These are phyloP conservation scores for Trichoderma asperellum DNA, from an alignment of 2,329 filamentous ascomycete species.

Conservation along the genomic window DNA sequence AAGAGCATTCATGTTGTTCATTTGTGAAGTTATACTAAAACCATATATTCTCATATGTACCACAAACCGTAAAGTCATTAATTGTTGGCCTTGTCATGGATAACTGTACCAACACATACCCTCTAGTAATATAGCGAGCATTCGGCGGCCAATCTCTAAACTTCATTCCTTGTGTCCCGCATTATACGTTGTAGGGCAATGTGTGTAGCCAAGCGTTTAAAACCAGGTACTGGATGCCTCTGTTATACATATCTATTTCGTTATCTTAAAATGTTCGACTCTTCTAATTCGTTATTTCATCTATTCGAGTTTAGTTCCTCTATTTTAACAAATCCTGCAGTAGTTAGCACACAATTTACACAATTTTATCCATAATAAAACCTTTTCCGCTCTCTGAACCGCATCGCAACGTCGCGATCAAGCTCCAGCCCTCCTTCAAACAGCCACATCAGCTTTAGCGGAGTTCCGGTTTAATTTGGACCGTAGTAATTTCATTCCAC, in stretches of 20 bases:
- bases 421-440: not conserved
- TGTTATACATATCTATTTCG: not conserved
- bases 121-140: no score
- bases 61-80: no score
- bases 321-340: not conserved
- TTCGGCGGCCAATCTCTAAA: no score
- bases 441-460: no score
- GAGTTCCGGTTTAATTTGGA: not conserved
- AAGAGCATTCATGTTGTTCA: no score
- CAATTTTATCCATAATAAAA: not conserved
- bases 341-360: not conserved
- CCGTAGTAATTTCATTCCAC: not conserved
- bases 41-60: no score
- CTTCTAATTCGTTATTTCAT: not conserved
- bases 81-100: no score
- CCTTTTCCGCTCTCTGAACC: not conserved
- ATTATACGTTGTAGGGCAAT: not conserved
- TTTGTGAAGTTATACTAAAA: no score
- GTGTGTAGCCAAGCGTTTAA: not conserved
- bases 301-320: not conserved
- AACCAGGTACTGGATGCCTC: not conserved
- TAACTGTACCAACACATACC: no score
- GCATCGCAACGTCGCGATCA: not conserved
- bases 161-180: no score
- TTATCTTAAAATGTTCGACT: not conserved